A percentile compares a stretch with the other conserved stretches of the same genome.
Conservation (phyloP, 139 green algal genomes). For the Pycnococcus provasolii region DNA sequence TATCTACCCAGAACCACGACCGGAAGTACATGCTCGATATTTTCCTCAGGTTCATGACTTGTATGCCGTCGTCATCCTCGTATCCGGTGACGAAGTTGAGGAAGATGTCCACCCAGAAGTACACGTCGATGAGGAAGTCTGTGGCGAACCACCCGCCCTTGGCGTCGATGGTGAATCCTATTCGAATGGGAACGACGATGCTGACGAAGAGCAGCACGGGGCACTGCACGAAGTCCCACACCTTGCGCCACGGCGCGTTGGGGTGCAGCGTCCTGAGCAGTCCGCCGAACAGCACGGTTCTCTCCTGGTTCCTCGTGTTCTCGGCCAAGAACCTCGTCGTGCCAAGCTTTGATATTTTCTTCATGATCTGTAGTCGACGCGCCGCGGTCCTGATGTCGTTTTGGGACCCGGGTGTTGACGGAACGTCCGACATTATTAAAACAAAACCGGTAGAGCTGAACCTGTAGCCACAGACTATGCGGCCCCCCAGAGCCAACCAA, state of each 20-base stretch:
- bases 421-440: no score
- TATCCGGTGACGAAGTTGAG: slow-evolving; percentile 19
- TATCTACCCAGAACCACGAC: slow-evolving; percentile 7
- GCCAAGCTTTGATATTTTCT: no score
- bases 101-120: slow-evolving; percentile 17
- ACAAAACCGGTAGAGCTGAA: no score
- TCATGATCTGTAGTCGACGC: no score
- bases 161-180: neutral
- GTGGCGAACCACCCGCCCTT: neutral
- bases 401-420: no score
- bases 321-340: no score
- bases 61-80: slow-evolving; percentile 6
- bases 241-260: neutral
- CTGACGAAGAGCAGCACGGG: neutral
- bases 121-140: slow-evolving; percentile 14
- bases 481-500: no score
- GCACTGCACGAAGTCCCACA: slow-evolving; percentile 1
- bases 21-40: neutral
- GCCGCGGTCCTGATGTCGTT: no score
- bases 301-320: no score
- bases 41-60: slow-evolving; percentile 1
- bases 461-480: no score
- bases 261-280: no score
- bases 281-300: no score
- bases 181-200: neutral